Evolutionary conservation across 176 grass and related monocot genomes (phyloP).

Genomic region (Carex kokanica): DNA sequence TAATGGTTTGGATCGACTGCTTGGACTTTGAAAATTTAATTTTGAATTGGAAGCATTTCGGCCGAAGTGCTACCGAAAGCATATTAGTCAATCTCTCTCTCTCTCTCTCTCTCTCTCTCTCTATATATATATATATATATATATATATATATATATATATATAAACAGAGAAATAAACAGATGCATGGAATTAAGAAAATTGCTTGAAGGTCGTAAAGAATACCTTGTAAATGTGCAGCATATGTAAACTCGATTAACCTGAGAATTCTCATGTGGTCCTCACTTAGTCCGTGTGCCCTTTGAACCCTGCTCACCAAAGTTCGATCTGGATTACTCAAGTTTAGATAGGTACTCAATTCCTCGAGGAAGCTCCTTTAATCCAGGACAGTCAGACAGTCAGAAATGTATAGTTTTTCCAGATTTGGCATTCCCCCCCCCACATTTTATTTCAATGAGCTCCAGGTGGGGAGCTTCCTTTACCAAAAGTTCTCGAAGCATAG

Average conservation of each 20-base stretch:
- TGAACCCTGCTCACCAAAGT: not conserved
- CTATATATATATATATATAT: too few relatives aligned
- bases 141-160: too few relatives aligned
- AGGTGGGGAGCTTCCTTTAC: not conserved
- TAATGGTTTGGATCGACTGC: too few relatives aligned
- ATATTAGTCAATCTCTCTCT: too few relatives aligned
- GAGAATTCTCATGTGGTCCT: not conserved
- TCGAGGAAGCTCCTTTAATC: not conserved
- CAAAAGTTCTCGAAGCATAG: fast-evolving
- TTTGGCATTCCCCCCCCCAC: not conserved
- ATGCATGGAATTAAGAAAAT: not conserved
- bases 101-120: too few relatives aligned
- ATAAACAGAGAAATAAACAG: not conserved
- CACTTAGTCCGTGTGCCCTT: not conserved
- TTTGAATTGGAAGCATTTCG: too few relatives aligned
- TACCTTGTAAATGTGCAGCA: not conserved
- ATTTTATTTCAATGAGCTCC: not conserved
- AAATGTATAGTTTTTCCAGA: not conserved
- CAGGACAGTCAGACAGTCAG: not conserved
- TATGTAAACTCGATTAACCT: not conserved
- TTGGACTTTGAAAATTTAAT: too few relatives aligned
- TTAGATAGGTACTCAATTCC: not conserved
- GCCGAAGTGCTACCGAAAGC: too few relatives aligned
- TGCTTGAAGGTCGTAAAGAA: not conserved
- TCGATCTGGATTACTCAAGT: not conserved